Conservation (phyloP, 2,329 filamentous ascomycete species). For the Diaporthe helianthi region DNA sequence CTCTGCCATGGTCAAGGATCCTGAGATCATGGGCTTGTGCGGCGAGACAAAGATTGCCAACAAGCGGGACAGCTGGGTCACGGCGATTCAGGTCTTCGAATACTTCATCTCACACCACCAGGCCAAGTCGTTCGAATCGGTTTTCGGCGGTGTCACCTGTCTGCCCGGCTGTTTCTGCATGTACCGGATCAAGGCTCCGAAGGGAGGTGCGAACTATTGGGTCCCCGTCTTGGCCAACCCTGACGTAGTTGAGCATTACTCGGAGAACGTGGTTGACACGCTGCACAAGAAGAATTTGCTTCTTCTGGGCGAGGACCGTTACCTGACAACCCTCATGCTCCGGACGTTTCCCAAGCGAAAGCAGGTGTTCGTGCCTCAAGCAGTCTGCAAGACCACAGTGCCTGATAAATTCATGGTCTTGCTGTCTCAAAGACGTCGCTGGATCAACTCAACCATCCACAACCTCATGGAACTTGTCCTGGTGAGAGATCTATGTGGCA, state of each 20-base stretch:
- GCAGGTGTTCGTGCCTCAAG: constrained; percentile 97
- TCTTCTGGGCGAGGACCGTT: constrained; percentile 91
- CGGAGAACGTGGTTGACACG: constrained; percentile 98
- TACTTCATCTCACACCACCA: constrained; percentile 99
- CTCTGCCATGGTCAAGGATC: constrained; percentile 98
- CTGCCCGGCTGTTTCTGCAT: constrained; percentile 99
- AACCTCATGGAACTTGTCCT: constrained; percentile 98
- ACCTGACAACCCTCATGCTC: constrained; percentile 95
- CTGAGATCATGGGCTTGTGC: constrained; percentile 98
- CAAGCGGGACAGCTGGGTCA: constrained; percentile 93
- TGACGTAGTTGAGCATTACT: constrained; percentile 98
- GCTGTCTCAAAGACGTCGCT: constrained; percentile 91
- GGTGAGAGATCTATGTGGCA: constrained; percentile 94
- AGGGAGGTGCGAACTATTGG: constrained; percentile 99
- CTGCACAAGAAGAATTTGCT: constrained; percentile 97
- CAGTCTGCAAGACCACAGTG: constrained; percentile 97
- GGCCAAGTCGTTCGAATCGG: constrained; percentile 95
- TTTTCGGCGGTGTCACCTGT: constrained; percentile 99
- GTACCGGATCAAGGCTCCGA: constrained; percentile 99
- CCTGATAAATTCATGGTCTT: constrained; percentile 92
- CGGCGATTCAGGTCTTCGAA: constrained; percentile 98
- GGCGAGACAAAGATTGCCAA: constrained; percentile 99
- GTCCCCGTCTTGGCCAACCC: constrained; percentile 98
- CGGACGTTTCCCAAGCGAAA: constrained; percentile 99
- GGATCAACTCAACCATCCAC: constrained; percentile 99